phyloP scores from a whole-genome alignment of 805 yeast genomes.

The Cephaloascus albidus region DNA sequence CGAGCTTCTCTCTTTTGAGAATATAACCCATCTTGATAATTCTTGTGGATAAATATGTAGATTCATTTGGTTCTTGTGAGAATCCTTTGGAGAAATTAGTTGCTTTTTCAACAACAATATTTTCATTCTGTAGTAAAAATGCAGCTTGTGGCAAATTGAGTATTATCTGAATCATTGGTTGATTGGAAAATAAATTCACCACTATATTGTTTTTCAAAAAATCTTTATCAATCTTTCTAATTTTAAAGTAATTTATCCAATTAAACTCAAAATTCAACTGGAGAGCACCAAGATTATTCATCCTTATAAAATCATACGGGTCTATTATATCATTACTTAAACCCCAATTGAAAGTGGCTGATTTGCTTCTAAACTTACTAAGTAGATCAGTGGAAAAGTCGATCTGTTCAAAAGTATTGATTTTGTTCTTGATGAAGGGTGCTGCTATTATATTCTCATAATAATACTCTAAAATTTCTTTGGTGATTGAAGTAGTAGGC shows the following conservation, averaged over 20 bases:
- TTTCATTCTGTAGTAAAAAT: background rate
- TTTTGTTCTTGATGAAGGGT: background rate
- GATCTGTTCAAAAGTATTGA: background rate
- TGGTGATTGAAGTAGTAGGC: slow-evolving; percentile 21
- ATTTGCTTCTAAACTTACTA: background rate
- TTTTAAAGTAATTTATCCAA: background rate
- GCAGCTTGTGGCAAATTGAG: background rate
- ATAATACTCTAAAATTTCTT: slow-evolving; percentile 42
- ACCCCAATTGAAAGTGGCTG: background rate
- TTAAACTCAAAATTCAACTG: background rate
- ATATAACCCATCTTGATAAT: slow-evolving; percentile 30
- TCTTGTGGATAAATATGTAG: slow-evolving; percentile 16
- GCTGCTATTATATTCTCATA: slow-evolving; percentile 51
- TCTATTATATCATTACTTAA: background rate
- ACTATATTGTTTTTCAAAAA: background rate
- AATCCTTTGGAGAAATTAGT: background rate
- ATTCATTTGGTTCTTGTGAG: background rate
- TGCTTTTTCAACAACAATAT: background rate
- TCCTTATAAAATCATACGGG: background rate
- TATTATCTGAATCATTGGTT: background rate
- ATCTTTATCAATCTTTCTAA: background rate
- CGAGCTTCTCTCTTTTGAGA: slow-evolving; percentile 21
- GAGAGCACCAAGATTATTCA: background rate
- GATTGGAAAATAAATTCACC: background rate
- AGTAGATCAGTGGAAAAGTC: background rate